Percentiles rank a stretch among this genome's conserved stretches.
Conservation (phyloP, 2,329 filamentous ascomycete genomes). For the Huntiella bhutanensis region DNA sequence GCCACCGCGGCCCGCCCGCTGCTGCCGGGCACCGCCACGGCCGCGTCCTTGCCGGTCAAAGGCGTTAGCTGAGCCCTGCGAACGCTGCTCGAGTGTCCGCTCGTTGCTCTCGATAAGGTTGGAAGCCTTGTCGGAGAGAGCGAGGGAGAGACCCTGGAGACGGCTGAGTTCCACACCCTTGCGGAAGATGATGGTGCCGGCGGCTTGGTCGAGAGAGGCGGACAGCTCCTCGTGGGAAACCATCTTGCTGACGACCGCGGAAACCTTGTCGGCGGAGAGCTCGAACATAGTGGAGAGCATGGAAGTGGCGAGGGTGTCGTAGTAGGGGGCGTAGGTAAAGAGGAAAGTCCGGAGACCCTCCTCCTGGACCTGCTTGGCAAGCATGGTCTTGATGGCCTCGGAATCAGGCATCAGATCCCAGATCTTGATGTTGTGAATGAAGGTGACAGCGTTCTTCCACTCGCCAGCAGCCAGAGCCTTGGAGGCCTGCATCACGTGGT, state of each 20-base stretch:
- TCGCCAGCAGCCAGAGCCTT: conserved; percentile 92
- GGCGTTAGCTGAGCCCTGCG: conserved; percentile 83
- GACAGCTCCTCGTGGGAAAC: conserved; percentile 97
- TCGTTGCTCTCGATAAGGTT: conserved; percentile 93
- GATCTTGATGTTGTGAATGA: conserved; percentile 97
- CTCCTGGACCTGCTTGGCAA: conserved; percentile 94
- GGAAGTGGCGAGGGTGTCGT: conserved; percentile 79
- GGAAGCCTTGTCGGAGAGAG: conserved; percentile 89
- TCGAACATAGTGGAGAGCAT: conserved; percentile 92
- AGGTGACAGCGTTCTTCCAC: conserved; percentile 90
- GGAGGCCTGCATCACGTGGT: conserved; percentile 98
- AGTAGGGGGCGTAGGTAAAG: conserved; percentile 98
- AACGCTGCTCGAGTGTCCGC: conserved; percentile 89
- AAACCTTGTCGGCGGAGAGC: conserved; percentile 72
- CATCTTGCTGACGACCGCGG: conserved; percentile 97
- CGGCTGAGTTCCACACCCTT: conserved; percentile 97
- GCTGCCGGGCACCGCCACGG: conserved; percentile 49
- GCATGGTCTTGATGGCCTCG: conserved; percentile 90
- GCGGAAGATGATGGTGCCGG: conserved; percentile 92
- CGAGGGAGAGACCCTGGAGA: conserved; percentile 84
- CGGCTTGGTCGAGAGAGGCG: conserved; percentile 93
- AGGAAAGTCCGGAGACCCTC: conserved; percentile 95
- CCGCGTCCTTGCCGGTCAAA: conserved; percentile 82
- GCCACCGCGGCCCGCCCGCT: conserved; percentile 27
- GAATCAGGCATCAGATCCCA: conserved; percentile 94